A percentile compares a stretch with the other conserved stretches of the same genome.
Evolutionary conservation across 192 early-diverging fungal genomes (phyloP).

Genomic region (Gonapodya sp.): DNA sequence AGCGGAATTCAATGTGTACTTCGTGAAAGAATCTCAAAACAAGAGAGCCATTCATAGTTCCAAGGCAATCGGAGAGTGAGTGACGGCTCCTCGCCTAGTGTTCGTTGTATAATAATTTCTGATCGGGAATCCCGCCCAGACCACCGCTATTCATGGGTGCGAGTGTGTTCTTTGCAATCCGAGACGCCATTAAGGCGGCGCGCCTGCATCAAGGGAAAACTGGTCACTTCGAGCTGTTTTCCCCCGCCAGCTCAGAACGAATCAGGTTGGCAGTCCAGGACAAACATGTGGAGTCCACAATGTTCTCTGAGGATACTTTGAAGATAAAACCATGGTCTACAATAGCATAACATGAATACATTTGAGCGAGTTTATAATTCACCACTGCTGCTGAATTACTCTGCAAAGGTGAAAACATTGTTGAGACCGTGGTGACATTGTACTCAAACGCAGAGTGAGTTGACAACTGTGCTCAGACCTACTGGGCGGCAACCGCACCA

Average conservation of each 20-base stretch:
- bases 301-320: background rate
- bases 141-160: conserved; percentile 78
- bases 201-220: conserved; percentile 22
- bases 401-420: too few relatives aligned
- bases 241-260: conserved; percentile 68
- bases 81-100: too few relatives aligned
- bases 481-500: too few relatives aligned
- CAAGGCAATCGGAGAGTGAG: conserved; percentile 45
- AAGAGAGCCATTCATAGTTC: conserved; percentile 39
- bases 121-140: conserved; percentile 27
- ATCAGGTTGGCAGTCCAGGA: conserved; percentile 66
- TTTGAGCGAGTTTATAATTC: too few relatives aligned
- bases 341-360: background rate
- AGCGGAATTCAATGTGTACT: conserved; percentile 62
- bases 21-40: conserved; percentile 39
- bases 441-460: too few relatives aligned
- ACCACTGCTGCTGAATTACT: too few relatives aligned
- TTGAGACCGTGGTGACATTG: too few relatives aligned
- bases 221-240: conserved; percentile 49
- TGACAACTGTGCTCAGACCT: too few relatives aligned
- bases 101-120: too few relatives aligned
- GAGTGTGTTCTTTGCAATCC: conserved; percentile 67
- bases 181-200: conserved; percentile 65
- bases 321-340: background rate
- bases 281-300: background rate